A percentile compares a stretch with the other conserved stretches of the same genome.
These are phyloP conservation scores for Antitrichia curtipendula DNA, from an alignment of 225 moss, liverwort and hornwort genomes.

Conservation along the genomic window DNA sequence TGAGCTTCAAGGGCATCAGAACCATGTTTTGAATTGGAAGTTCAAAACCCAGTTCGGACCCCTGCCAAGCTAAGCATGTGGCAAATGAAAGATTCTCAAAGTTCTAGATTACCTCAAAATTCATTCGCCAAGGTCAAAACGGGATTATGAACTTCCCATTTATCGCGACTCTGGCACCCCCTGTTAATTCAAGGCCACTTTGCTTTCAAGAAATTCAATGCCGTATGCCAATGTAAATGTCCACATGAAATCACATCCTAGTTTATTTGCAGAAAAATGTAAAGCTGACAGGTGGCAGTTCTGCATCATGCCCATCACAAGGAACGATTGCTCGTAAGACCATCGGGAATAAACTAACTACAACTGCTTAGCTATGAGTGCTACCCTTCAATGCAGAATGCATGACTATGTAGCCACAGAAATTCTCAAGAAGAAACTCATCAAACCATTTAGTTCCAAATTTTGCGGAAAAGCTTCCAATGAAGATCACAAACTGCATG, in stretches of 20 bases:
- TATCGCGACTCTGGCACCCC: background rate
- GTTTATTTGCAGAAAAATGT: background rate
- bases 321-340: background rate
- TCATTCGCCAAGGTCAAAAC: background rate
- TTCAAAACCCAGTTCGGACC: background rate
- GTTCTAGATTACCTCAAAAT: background rate
- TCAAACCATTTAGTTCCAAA: background rate
- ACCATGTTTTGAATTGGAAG: background rate
- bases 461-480: background rate
- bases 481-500: background rate
- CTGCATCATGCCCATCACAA: background rate
- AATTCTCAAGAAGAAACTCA: background rate
- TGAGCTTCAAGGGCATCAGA: background rate
- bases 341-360: background rate
- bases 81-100: background rate
- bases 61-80: background rate
- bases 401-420: background rate
- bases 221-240: background rate
- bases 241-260: background rate
- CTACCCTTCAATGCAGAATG: background rate
- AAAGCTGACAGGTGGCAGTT: background rate
- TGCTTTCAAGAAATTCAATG: background rate
- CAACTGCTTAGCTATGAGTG: background rate
- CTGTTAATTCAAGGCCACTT: background rate
- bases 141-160: background rate